Conservation (phyloP, 1,284 basidiomycete species). For the Heterobasidion parviporum region DNA sequence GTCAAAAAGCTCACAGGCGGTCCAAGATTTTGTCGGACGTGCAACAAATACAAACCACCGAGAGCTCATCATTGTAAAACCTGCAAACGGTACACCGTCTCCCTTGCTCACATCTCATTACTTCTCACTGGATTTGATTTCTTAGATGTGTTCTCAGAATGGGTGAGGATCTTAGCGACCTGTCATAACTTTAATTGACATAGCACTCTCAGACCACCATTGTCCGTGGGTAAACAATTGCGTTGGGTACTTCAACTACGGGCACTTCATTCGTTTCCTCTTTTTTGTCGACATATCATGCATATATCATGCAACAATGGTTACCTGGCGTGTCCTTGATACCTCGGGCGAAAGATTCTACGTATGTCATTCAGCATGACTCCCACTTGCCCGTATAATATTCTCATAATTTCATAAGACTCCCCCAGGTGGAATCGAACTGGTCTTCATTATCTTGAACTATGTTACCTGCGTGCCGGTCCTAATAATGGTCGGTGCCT, state of each 20-base stretch:
- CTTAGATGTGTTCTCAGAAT: slow-evolving; percentile 73
- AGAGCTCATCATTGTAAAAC: slow-evolving; percentile 84
- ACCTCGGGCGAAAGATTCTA: slow-evolving; percentile 41
- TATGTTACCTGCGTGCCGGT: slow-evolving; percentile 84
- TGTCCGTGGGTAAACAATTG: slow-evolving; percentile 91
- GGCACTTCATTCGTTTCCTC: slow-evolving; percentile 88
- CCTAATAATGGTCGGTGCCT: slow-evolving; percentile 76
- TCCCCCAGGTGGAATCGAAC: slow-evolving; percentile 59
- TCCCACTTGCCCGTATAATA: slow-evolving; percentile 1
- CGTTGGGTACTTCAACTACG: slow-evolving; percentile 85
- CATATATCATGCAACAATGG: slow-evolving; percentile 75
- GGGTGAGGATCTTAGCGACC: slow-evolving; percentile 36
- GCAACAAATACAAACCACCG: slow-evolving; percentile 65
- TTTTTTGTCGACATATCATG: slow-evolving; percentile 89
- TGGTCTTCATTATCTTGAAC: slow-evolving; percentile 85
- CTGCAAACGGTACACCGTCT: slow-evolving; percentile 63
- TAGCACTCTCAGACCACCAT: slow-evolving; percentile 62
- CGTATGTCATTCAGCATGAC: slow-evolving; percentile 28
- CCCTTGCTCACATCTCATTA: slow-evolving; percentile 4
- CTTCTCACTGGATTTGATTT: neutral
- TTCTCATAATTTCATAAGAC: slow-evolving; percentile 35
- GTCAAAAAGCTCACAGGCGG: slow-evolving; percentile 78
- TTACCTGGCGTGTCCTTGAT: slow-evolving; percentile 55
- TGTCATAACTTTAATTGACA: slow-evolving; percentile 3
- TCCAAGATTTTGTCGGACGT: slow-evolving; percentile 80